Evolutionary conservation across 1,284 basidiomycete species (phyloP), one percentile per base, ranked within the genome.

Genomic region (Ceratobasidium sp.): DNA sequence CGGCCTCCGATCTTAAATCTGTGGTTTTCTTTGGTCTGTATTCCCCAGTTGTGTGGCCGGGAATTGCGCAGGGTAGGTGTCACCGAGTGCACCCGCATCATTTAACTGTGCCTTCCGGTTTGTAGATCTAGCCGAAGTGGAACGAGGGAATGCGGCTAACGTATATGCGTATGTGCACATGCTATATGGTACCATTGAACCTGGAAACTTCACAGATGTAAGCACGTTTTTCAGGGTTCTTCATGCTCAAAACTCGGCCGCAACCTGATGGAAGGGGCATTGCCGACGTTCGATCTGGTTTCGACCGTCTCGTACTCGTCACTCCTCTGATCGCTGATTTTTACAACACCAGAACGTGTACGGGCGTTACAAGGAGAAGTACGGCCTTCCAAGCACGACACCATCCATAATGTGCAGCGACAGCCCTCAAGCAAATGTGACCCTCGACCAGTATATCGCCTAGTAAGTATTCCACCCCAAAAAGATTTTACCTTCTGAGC

Each of bases 321-420:
- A n/a, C n/a, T n/a, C n/a, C n/a, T n/a, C 66, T 9, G 47, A 57
- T 7, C 30, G 11, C 30, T 9, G 13, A n/a, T 50, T 35, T 52
- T n/a, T 50, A n/a, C 8, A 28, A 30, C n/a, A 30, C 30, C 38
- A 23, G 28, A 14, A 50, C 26, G 18, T 47, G 21, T 18, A 8
- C 14, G 16, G 13, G 18, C 30, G 57, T 26, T 23, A 14, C 14
- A 43, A 18, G 57, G 35, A 41, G 14, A 21, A 1, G 5, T 54
- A 1, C 6, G 30, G 8, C 54, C 16, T n/a, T 8, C 43, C 23
- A 18, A n/a, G 46, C 44, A 63, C 8, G 8, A 16, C 23, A 18
- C 3, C 21, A 18, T 52, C 74, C 0, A 72, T 77, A 49, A 75
- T 76, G 74, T 77, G 76, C 54, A 38, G 50, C 16, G 76, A 77